Evolutionary conservation across 805 yeast genomes (phyloP), one percentile per base, ranked within the genome.

Genomic region (Saturnispora silvae): DNA sequence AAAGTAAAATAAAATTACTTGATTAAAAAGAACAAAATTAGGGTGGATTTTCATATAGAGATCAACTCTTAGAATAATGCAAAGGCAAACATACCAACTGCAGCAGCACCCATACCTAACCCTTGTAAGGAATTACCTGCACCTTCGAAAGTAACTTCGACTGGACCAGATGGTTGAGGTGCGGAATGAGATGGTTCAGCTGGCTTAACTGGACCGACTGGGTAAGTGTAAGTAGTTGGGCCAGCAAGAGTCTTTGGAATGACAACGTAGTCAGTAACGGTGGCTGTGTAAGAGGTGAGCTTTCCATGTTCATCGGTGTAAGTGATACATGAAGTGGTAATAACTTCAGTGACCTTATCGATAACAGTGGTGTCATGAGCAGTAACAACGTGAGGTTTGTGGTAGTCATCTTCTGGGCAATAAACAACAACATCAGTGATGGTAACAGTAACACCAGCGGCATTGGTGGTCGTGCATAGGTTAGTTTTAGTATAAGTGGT

Each of bases 221-320:
- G 24, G 10, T 7, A 7, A 22, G n/a, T 11, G n/a, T 11, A 11
- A 25, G 28, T 25, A 25, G 28, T 15, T 25, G 28, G 28, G 15
- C 28, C 28, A 10, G 11, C n/a, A 25, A 25, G 15, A n/a, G 28
- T 25, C 6, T 5, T n/a, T 25, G 28, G 28, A n/a, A 25, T 15
- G 5, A 6, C n/a, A 25, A 25, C 28, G n/a, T 11, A n/a, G 5
- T 25, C 28, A 25, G n/a, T 11, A 25, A 25, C n/a, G 5, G 28
- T 25, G 11, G 28, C n/a, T 11, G 28, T 25, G n/a, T 11, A 25
- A 25, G 28, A 25, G n/a, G 28, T 25, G n/a, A 15, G n/a, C 15
- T 25, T 8, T 7, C 28, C 28, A 53, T 13, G 6, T 25, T 25
- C 28, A 15, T 25, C 28, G n/a, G 28, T 25, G n/a, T 13, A 11